Evolutionary conservation across 768 basidiomycete species (phyloP).

Genomic region (Stropharia rugosoannulata): DNA sequence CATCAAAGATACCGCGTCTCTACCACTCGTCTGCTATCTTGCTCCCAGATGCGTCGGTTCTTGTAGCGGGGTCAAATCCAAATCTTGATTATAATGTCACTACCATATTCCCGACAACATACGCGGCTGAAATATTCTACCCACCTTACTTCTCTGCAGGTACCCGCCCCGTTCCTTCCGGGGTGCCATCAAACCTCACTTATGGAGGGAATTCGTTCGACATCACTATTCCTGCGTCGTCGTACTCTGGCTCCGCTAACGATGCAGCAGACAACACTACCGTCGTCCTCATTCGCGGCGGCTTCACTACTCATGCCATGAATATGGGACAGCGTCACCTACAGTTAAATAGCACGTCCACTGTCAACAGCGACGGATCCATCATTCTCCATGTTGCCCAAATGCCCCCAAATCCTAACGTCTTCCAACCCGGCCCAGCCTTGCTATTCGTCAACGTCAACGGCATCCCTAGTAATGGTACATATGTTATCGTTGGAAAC

Average conservation of each 20-base stretch:
- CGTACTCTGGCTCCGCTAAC: slow-evolving; percentile 70
- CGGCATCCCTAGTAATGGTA: slow-evolving; percentile 82
- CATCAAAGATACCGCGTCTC: slow-evolving; percentile 70
- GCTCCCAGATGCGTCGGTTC: slow-evolving; percentile 81
- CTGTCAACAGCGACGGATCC: slow-evolving; percentile 76
- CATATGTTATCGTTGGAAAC: slow-evolving; percentile 74
- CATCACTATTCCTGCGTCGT: slow-evolving; percentile 62
- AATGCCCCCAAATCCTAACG: slow-evolving; percentile 77
- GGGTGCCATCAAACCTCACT: slow-evolving; percentile 66
- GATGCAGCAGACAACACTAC: slow-evolving; percentile 72
- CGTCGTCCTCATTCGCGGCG: slow-evolving; percentile 79
- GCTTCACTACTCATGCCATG: slow-evolving; percentile 85
- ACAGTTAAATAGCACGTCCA: slow-evolving; percentile 85
- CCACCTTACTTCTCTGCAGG: slow-evolving; percentile 86
- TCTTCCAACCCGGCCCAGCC: slow-evolving; percentile 89
- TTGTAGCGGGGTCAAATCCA: slow-evolving; percentile 92
- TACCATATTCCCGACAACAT: slow-evolving; percentile 73
- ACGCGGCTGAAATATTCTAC: slow-evolving; percentile 87
- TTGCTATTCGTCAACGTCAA: slow-evolving; percentile 80
- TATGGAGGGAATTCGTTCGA: slow-evolving; percentile 88
- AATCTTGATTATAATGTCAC: slow-evolving; percentile 76
- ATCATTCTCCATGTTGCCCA: slow-evolving; percentile 81
- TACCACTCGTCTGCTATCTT: slow-evolving; percentile 93
- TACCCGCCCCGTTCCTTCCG: slow-evolving; percentile 57
- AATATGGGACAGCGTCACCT: slow-evolving; percentile 85